Evolutionary conservation across 768 basidiomycete species (phyloP), one percentile per base, ranked within the genome.

Genomic region (Rhodotorula toruloides): DNA sequence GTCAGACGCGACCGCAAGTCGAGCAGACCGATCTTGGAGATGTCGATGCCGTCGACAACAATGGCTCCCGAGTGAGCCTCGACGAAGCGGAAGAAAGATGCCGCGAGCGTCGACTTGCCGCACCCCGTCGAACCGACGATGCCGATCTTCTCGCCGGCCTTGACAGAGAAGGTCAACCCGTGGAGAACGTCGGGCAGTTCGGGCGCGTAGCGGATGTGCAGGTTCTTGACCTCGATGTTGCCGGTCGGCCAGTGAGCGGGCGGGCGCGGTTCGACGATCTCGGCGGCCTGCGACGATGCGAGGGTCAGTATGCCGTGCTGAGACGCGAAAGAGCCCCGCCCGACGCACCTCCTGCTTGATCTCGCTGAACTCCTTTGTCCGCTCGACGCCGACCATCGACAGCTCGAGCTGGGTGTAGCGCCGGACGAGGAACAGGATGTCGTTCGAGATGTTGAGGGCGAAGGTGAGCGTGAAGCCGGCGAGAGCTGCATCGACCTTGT

Each of bases 1-100:
- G 88, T 90, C 55, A 91, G 79, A 53, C 82, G 83, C 65, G 85
- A 86, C 32, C 91, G 83, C 40, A 96, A 81, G 76, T 94, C 76
- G n/a, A 70, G 68, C 9, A 79, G 64, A 37, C 75, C 76, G 42
- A 80, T 66, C 62, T 77, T 76, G 19, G 74, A 64, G 40, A 81
- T 80, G 65, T 80, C 79, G 39, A 79, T 52, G 1, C 79, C 79
- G 58, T 80, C 80, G 54, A 80, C 78, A 27, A 50, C 21, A 44
- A 75, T 75, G 10, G 49, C 7, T 3, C 80, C 80, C 8, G 63
- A 57, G 21, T 71, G 67, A 12, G 79, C 78, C 56, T 80, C 79
- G 63, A 80, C 74, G 69, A 81, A 81, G 17, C 80, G 75, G 77
- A 81, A 81, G 76, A 80, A 79, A 0, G 77, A 78, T 11, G 79